Conservation (phyloP, 768 basidiomycete species). For the Boletellus sp. region DNA sequence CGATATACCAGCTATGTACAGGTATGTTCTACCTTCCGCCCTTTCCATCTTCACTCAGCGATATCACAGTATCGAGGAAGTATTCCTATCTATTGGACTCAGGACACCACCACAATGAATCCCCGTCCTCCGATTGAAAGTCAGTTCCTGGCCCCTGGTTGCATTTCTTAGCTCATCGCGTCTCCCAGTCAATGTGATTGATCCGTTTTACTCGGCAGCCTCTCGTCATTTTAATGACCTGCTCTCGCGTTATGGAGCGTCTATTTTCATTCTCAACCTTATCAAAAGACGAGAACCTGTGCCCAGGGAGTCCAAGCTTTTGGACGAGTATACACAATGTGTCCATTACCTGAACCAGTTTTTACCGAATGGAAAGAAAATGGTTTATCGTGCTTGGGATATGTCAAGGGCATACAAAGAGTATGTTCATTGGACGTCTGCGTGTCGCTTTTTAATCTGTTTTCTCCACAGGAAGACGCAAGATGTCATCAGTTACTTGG, state of each 20-base stretch:
- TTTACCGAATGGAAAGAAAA: conserved; percentile 77
- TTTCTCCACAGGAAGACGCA: conserved; percentile 69
- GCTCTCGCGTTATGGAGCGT: conserved; percentile 83
- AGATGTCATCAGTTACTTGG: conserved; percentile 92
- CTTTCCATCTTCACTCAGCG: not conserved
- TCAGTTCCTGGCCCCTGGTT: conserved; percentile 36
- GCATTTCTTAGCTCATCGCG: conserved; percentile 3
- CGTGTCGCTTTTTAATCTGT: not conserved
- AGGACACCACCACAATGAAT: conserved; percentile 87
- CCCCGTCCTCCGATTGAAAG: conserved; percentile 95
- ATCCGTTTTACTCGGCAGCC: conserved; percentile 93
- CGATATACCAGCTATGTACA: conserved; percentile 96
- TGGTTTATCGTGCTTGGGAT: conserved; percentile 94
- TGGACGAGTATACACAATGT: conserved; percentile 90
- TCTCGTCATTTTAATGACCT: conserved; percentile 91
- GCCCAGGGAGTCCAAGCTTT: conserved; percentile 83
- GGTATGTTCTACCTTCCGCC: conserved; percentile 33
- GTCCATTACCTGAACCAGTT: conserved; percentile 94
- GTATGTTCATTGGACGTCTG: conserved; percentile 39
- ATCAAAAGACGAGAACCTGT: conserved; percentile 82
- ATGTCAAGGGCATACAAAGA: conserved; percentile 94
- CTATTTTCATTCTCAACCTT: conserved; percentile 87
- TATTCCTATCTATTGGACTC: conserved; percentile 96
- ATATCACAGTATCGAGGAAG: conserved; percentile 79
- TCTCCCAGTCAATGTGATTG: conserved; percentile 76